phyloP scores from a whole-genome alignment of 106 monocot species.

The Allium sativum region DNA sequence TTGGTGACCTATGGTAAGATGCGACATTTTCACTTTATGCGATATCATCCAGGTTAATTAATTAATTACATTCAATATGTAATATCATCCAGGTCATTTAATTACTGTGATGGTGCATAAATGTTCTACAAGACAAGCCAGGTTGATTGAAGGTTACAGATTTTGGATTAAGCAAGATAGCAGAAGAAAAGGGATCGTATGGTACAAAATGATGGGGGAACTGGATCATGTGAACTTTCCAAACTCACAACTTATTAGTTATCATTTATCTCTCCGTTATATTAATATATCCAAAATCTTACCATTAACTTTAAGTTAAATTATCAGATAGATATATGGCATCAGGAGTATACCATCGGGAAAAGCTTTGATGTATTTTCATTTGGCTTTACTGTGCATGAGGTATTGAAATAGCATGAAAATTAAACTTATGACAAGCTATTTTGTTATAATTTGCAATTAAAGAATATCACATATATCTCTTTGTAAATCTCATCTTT shows the following conservation, averaged over 20 bases:
- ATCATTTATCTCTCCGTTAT: neutral
- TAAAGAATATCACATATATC: no score
- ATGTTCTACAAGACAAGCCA: conserved; percentile 18
- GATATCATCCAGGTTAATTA: no score
- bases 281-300: no score
- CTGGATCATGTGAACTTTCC: conserved; percentile 12
- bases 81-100: neutral
- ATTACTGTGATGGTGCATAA: neutral
- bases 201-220: conserved; percentile 20
- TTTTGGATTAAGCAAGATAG: conserved; percentile 18
- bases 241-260: neutral
- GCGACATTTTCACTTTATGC: no score
- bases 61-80: neutral
- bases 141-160: conserved; percentile 16
- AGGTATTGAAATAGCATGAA: conserved; percentile 10
- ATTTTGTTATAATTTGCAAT: no score
- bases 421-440: no score
- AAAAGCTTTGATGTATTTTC: conserved; percentile 19
- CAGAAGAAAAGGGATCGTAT: conserved; percentile 10
- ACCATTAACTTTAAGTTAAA: neutral
- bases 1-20: no score
- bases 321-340: conserved; percentile 18
- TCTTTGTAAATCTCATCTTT: no score
- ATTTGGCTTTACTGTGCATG: conserved; percentile 6
- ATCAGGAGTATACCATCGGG: conserved; percentile 15